Evolutionary conservation across 805 yeast species (phyloP), one percentile per base, ranked within the genome.

Genomic region (Ogataea thermomethanolica): DNA sequence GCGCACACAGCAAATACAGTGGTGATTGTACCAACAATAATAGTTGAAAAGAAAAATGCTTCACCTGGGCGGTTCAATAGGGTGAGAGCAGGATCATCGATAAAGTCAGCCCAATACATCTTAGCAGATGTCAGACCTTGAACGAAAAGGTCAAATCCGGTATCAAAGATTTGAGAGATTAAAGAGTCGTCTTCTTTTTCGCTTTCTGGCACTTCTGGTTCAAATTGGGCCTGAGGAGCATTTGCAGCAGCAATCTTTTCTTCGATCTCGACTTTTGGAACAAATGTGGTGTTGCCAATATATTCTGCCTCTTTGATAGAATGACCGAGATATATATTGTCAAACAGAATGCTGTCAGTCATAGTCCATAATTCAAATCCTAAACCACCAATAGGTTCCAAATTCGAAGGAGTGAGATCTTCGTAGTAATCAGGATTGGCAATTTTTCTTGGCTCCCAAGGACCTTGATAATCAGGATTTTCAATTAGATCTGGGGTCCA

Each of bases 301-400:
- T 56, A 41, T 66, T 90, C 96, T 9, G 96, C 96, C 56, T 89
- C 96, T 27, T 66, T 69, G n/a, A 89, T 67, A 1, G 85, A 78
- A 57, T 86, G 90, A 23, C 96, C 96, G 45, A 89, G 61, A 59
- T 89, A 90, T 45, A 89, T 77, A 65, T 89, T 86, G 60, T 87
- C 87, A 58, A 89, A 86, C 59, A 85, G 51, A 36, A 88, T 76
- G 35, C 84, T 76, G 30, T 71, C 70, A 48, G 85, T 81, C 81
- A 89, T 83, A 33, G 91, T 76, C 95, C 96, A 89, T 48, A 89
- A 67, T 62, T 89, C 97, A 55, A 90, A 85, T 7, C 95, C 96
- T 32, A 88, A 53, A 8, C 84, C 95, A 17, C 89, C 90, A 48
- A 87, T 76, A 25, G 80, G 76, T 50, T 77, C 81, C 43, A 82